Evolutionary conservation across 306 rosid species (phyloP).

Genomic region (Dalbergia cultrata): DNA sequence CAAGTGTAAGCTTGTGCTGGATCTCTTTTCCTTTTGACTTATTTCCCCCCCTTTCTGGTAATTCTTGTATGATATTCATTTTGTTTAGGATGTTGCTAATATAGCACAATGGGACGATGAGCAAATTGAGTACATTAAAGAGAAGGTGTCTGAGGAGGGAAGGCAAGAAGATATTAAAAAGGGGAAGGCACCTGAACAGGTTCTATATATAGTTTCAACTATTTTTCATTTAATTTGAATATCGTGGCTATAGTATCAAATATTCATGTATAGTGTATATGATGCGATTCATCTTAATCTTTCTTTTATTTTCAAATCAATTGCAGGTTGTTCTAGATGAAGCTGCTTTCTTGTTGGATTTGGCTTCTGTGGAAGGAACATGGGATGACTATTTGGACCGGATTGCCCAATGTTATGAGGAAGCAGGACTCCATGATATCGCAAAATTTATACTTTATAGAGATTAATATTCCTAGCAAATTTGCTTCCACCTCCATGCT

Average conservation of each 20-base stretch:
- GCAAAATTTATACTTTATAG: slow-evolving; percentile 75
- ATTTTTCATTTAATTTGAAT: slow-evolving; percentile 17
- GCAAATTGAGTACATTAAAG: slow-evolving; percentile 90
- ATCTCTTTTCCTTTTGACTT: slow-evolving; percentile 17
- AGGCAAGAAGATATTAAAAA: slow-evolving; percentile 82
- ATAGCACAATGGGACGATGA: slow-evolving; percentile 97
- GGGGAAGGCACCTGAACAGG: slow-evolving; percentile 94
- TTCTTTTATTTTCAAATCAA: neutral
- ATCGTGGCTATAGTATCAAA: neutral
- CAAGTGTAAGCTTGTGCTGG: neutral
- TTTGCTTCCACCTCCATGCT: slow-evolving; percentile 27
- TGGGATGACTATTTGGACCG: slow-evolving; percentile 80
- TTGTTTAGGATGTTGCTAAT: slow-evolving; percentile 80
- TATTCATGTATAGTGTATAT: neutral
- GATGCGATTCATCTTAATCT: neutral
- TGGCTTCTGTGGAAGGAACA: slow-evolving; percentile 89
- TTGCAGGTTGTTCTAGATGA: slow-evolving; percentile 88
- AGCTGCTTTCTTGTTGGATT: slow-evolving; percentile 91
- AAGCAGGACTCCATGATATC: slow-evolving; percentile 75
- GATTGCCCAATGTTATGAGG: slow-evolving; percentile 80
- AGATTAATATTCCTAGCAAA: slow-evolving; percentile 46
- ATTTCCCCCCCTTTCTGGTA: neutral
- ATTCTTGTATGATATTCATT: slow-evolving; percentile 29
- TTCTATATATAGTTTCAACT: slow-evolving; percentile 37
- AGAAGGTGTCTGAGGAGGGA: slow-evolving; percentile 91